These are phyloP conservation scores for Botrytis elliptica DNA, from an alignment of 2,329 filamentous ascomycete genomes.

Conservation along the genomic window DNA sequence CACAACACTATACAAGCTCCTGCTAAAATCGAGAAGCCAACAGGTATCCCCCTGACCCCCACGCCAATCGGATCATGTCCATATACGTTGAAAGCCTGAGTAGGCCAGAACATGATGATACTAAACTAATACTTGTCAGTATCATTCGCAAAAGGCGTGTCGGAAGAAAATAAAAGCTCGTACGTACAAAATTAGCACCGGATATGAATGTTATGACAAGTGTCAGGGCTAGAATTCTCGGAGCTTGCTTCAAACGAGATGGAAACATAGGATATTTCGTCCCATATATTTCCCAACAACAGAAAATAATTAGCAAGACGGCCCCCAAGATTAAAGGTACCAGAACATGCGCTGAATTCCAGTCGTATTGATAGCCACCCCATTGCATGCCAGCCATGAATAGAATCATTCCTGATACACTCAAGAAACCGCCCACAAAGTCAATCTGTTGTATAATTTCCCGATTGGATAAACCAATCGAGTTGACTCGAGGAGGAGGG, in stretches of 20 bases:
- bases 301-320: conserved; percentile 47
- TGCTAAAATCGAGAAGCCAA: conserved; percentile 61
- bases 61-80: conserved; percentile 62
- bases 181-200: conserved; percentile 48
- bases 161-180: background rate
- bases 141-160: background rate
- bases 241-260: conserved; percentile 56
- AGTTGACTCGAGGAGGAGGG: conserved; percentile 49
- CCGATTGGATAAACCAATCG: conserved; percentile 41
- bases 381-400: conserved; percentile 54
- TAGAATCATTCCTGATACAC: conserved; percentile 49
- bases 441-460: conserved; percentile 49
- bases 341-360: conserved; percentile 55
- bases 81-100: conserved; percentile 63
- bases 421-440: conserved; percentile 51
- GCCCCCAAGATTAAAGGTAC: conserved; percentile 52
- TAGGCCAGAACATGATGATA: conserved; percentile 55
- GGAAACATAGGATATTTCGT: conserved; percentile 46
- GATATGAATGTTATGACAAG: conserved; percentile 59
- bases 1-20: conserved; percentile 60
- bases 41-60: conserved; percentile 63
- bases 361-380: conserved; percentile 58
- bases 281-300: conserved; percentile 53
- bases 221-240: conserved; percentile 51
- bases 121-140: conserved; percentile 25